Evolutionary conservation across 257 asterid genomes (phyloP), one percentile per base, ranked within the genome.

Genomic region (Haberlea rhodopensis): DNA sequence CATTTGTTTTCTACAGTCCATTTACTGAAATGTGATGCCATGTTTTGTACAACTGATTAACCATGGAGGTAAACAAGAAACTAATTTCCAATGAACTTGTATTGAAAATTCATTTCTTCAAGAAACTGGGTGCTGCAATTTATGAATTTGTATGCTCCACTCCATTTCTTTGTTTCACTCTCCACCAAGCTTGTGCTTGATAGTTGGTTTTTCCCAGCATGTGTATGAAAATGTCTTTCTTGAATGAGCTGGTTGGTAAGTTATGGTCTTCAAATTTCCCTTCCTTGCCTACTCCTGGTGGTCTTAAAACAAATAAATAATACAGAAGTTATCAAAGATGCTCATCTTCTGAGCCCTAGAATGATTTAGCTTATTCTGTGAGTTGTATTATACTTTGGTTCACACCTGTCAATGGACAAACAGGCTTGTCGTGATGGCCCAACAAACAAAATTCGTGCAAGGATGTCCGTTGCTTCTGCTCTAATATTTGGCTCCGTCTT

Each of bases 401-500:
- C 31, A 68, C 58, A n/a, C 49, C 57, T 71, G 45, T 43, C 57
- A 15, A 53, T 67, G 64, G 37, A 54, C 71, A 61, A 52, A 57
- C 69, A 78, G 98, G 98, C 97, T 65, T 89, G 88, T 79, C 97
- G 98, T 71, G 98, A 89, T 71, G 97, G 98, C 56, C 96, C 98
- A 48, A 92, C 98, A 58, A 92, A 92, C 76, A 84, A 84, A 85
- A 91, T 92, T 76, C 82, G 98, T 76, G 84, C 96, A 56, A 87
- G 96, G 77, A 92, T 92, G 98, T 92, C 98, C 10, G 56, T 92
- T 45, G 96, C 98, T 57, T 92, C 97, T 57, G 98, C 96, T 63
- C 75, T 89, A 66, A 89, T 92, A 81, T 89, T 92, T 80, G 98
- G 98, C 68, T 92, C 97, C 45, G 92, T 92, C 65, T 92, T 92